A percentile compares a stretch with the other conserved stretches of the same genome.
Evolutionary conservation across 169 alveolate genomes (phyloP).

Genomic region (Amoebophrya sp.): DNA sequence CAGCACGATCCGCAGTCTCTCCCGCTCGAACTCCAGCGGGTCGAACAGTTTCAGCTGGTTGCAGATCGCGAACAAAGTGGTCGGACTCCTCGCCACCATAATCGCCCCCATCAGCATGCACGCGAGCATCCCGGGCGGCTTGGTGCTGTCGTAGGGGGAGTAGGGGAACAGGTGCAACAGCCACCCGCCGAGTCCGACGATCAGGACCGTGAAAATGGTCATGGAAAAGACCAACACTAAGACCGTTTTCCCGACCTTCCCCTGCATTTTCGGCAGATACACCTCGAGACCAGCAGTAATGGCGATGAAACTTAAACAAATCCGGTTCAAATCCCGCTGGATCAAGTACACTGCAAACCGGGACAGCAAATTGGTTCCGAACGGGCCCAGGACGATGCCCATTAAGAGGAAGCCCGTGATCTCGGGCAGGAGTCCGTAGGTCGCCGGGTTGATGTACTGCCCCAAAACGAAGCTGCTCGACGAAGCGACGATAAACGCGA

Average conservation of each 20-base stretch:
- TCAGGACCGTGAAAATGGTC: neutral
- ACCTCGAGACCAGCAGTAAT: neutral
- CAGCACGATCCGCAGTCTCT: neutral
- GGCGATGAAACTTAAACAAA: neutral
- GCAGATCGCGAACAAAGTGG: neutral
- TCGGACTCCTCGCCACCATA: neutral
- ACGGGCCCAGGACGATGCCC: slow-evolving; percentile 1
- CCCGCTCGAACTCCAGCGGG: neutral
- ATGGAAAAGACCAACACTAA: neutral
- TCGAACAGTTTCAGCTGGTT: neutral
- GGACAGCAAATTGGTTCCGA: neutral
- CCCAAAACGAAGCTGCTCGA: neutral
- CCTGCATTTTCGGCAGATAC: neutral
- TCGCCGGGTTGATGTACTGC: slow-evolving; percentile 1
- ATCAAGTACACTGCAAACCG: neutral
- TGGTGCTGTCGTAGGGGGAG: neutral
- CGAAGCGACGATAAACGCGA: neutral
- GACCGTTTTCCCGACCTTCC: neutral
- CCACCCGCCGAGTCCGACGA: neutral
- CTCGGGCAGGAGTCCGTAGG: neutral
- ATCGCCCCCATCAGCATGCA: neutral
- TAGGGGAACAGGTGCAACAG: neutral
- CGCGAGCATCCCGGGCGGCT: neutral
- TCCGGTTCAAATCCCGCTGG: neutral
- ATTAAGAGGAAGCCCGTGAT: neutral